Percentiles rank a stretch among this genome's conserved stretches.
phyloP scores from a whole-genome alignment of 192 early-diverging fungal genomes.

The Lobulomyces angularis region DNA sequence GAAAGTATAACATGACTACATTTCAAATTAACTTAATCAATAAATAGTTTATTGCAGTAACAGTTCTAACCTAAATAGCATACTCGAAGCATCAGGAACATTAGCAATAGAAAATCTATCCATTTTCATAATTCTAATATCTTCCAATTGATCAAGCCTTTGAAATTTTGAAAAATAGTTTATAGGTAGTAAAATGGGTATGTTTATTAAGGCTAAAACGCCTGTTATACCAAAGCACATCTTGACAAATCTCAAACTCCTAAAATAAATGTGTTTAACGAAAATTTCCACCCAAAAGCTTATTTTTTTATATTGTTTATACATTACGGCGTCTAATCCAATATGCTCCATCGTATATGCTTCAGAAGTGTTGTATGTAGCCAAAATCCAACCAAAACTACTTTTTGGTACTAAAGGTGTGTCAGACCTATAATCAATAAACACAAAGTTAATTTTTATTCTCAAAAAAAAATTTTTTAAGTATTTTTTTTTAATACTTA shows the following conservation, averaged over 20 bases:
- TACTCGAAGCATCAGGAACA: slow-evolving; percentile 18
- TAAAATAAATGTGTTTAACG: too few relatives aligned
- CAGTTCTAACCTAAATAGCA: too few relatives aligned
- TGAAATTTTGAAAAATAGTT: slow-evolving; percentile 14
- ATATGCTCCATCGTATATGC: slow-evolving; percentile 24
- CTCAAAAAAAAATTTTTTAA: too few relatives aligned
- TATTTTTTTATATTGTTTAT: too few relatives aligned
- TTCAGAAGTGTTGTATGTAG: slow-evolving; percentile 16
- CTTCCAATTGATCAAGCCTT: not conserved
- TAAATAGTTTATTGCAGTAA: too few relatives aligned
- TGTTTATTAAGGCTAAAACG: slow-evolving; percentile 11
- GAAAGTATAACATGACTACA: slow-evolving; percentile 25
- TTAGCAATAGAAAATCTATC: slow-evolving; percentile 18
- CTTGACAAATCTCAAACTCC: slow-evolving; percentile 17
- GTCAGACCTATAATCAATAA: slow-evolving; percentile 12
- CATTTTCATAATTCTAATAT: not conserved
- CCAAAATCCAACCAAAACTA: slow-evolving; percentile 26
- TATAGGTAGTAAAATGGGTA: slow-evolving; percentile 23
- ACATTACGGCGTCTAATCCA: slow-evolving; percentile 37
- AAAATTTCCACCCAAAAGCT: too few relatives aligned
- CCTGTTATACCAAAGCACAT: slow-evolving; percentile 19
- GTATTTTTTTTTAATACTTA: too few relatives aligned
- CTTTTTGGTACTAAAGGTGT: slow-evolving; percentile 15
- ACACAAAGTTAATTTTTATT: too few relatives aligned
- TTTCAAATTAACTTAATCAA: too few relatives aligned